These are phyloP conservation scores for Chaetomiaceae sp. DNA, from an alignment of 2,329 filamentous ascomycete species.

Conservation along the genomic window DNA sequence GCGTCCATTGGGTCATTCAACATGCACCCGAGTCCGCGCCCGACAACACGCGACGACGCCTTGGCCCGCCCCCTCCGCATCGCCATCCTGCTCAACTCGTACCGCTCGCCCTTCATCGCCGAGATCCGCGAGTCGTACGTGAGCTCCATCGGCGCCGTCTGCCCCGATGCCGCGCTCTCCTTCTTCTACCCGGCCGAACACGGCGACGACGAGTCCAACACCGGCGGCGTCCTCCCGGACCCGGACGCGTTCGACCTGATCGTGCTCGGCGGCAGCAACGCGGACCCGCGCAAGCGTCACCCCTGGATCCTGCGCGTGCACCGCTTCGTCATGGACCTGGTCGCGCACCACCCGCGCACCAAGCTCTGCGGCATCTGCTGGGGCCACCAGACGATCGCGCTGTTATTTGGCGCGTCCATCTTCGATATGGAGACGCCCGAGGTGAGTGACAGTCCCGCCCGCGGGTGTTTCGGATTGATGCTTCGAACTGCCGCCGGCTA, in stretches of 20 bases:
- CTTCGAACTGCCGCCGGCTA: too few relatives aligned
- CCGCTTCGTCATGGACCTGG: constrained; percentile 32
- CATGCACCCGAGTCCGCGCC: constrained; percentile 11
- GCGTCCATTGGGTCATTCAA: constrained; percentile 12
- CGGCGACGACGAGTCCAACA: too few relatives aligned
- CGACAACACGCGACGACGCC: background rate
- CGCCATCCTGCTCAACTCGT: constrained; percentile 35
- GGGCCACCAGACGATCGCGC: constrained; percentile 39
- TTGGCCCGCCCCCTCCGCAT: constrained; percentile 23
- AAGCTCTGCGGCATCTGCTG: constrained; percentile 37
- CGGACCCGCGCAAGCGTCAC: constrained; percentile 34
- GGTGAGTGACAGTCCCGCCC: too few relatives aligned
- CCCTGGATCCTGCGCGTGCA: constrained; percentile 39
- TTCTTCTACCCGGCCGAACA: constrained; percentile 34
- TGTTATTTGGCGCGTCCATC: constrained; percentile 33
- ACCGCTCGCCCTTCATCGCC: constrained; percentile 31
- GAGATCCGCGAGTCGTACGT: constrained; percentile 33
- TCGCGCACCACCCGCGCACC: constrained; percentile 24
- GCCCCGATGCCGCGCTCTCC: constrained; percentile 25
- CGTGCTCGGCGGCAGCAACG: constrained; percentile 38
- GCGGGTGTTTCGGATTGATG: too few relatives aligned
- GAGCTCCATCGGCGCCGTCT: constrained; percentile 29
- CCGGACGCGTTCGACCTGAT: constrained; percentile 37
- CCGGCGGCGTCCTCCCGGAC: constrained; percentile 36
- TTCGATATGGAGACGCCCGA: constrained; percentile 34